phyloP scores from a whole-genome alignment of 805 yeast species.

The Cyberlindnera meyerae region DNA sequence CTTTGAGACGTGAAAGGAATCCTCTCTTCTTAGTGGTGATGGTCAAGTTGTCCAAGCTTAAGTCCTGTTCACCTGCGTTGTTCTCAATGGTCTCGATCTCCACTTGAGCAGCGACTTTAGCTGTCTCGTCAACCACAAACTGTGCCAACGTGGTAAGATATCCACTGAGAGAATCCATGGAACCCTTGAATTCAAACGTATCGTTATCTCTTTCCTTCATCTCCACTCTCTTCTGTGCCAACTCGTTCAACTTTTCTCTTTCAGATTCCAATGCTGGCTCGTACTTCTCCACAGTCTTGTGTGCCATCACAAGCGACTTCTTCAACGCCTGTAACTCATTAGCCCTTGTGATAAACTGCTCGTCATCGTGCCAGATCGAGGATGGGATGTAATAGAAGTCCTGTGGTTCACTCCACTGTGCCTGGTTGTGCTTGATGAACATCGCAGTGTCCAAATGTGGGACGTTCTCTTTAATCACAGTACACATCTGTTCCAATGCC shows the following conservation, averaged over 20 bases:
- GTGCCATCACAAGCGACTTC: constrained; percentile 41
- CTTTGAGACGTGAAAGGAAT: constrained; percentile 38
- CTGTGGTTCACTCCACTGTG: constrained; percentile 76
- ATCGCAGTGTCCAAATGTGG: constrained; percentile 78
- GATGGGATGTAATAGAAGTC: constrained; percentile 86
- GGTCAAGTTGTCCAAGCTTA: constrained; percentile 50
- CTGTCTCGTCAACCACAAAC: constrained; percentile 70
- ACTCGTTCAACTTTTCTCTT: constrained; percentile 27
- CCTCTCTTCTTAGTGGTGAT: constrained; percentile 54
- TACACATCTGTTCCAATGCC: constrained; percentile 46
- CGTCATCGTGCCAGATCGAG: constrained; percentile 97
- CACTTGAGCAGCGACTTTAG: constrained; percentile 72
- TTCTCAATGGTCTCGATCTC: constrained; percentile 86
- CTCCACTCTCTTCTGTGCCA: constrained; percentile 29
- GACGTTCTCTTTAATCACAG: constrained; percentile 60
- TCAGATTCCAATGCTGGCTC: constrained; percentile 29
- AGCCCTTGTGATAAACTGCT: constrained; percentile 54
- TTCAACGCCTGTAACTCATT: constrained; percentile 44
- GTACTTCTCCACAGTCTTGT: constrained; percentile 25
- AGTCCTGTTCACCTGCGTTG: constrained; percentile 72
- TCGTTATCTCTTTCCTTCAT: constrained; percentile 42
- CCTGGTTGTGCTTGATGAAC: constrained; percentile 83
- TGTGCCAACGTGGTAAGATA: constrained; percentile 51
- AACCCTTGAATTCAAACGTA: constrained; percentile 35
- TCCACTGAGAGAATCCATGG: constrained; percentile 41